Conservation (phyloP, 2,329 filamentous ascomycete species). For the Aspergillus phoenicis region DNA sequence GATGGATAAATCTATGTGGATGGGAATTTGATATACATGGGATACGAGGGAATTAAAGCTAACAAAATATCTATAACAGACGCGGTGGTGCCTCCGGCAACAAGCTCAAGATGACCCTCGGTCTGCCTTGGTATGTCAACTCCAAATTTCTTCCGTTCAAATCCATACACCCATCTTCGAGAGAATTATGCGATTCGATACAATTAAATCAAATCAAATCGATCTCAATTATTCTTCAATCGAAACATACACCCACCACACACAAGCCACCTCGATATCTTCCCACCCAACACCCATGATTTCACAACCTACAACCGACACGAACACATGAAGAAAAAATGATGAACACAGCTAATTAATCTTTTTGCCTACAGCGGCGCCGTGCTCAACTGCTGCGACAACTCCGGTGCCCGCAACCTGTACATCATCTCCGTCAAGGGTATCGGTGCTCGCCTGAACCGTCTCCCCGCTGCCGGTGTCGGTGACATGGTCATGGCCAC, state of each 20-base stretch:
- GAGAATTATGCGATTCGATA: constrained; percentile 10
- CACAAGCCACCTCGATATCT: background rate
- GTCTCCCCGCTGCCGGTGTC: constrained; percentile 94
- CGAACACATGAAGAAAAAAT: constrained; percentile 7
- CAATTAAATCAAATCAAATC: no score
- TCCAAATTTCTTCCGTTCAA: constrained; percentile 18
- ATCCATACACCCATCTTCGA: constrained; percentile 19
- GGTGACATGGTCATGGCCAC: constrained; percentile 99
- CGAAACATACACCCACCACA: background rate
- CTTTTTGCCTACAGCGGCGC: constrained; percentile 69
- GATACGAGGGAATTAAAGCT: constrained; percentile 14
- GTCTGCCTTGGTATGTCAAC: constrained; percentile 94
- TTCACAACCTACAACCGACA: constrained; percentile 7
- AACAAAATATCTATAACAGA: constrained; percentile 43
- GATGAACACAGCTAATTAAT: constrained; percentile 24
- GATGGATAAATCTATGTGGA: no score
- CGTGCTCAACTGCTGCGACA: constrained; percentile 99
- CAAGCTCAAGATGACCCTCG: constrained; percentile 99
- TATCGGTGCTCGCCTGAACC: constrained; percentile 95
- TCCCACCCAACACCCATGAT: constrained; percentile 8
- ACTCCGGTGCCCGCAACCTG: constrained; percentile 96
- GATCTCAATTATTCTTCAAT: background rate
- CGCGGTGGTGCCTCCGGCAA: constrained; percentile 84
- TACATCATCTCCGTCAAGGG: constrained; percentile 99
- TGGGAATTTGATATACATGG: no score